Evolutionary conservation across 192 early-diverging fungal species (phyloP), one percentile per base, ranked within the genome.

Genomic region (Coemansia sp.): DNA sequence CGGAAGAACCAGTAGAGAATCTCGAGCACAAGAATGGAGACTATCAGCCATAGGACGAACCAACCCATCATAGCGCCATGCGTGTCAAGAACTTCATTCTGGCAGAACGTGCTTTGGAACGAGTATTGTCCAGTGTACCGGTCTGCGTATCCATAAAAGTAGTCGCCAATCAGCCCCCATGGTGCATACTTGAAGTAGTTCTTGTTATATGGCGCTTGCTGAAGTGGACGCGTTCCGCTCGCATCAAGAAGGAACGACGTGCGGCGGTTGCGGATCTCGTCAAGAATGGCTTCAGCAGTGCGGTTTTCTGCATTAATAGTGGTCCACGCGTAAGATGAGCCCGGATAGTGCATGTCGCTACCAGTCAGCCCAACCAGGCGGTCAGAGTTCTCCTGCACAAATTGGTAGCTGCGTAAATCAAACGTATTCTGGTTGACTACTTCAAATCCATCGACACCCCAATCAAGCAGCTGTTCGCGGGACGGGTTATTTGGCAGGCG

Each of bases 401-500:
- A 86, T 50, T 82, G n/a, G 84, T 86, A 82, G 17, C 85, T 86
- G 22, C 76, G 76, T 24, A 80, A 72, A 41, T 89, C 90, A 48
- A 89, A 78, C 1, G 77, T 84, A 25, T 65, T 73, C 21, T 86
- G 83, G 66, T 89, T 88, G 32, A 86, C 75, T 4, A 89, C 62
- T 61, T 91, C 88, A 61, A 91, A 84, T 1, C 87, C 88, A 58
- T 89, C 88, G 19, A 91, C 83, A n/a, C 90, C 88, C 87, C 84
- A 82, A 10, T 76, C 79, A 11, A 86, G 66, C 0, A 89, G 73
- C 9, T 75, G 60, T 48, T 85, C 73, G 37, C 85, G 63, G 11
- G 85, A 83, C 17, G 87, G 88, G 39, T 89, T 88, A 51, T 85
- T 71, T 11, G 83, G 86, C 54, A 91, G 73, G 5, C 86, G 83